phyloP scores from a whole-genome alignment of 148 eudicot genomes.

The Dianthus caryophyllus region DNA sequence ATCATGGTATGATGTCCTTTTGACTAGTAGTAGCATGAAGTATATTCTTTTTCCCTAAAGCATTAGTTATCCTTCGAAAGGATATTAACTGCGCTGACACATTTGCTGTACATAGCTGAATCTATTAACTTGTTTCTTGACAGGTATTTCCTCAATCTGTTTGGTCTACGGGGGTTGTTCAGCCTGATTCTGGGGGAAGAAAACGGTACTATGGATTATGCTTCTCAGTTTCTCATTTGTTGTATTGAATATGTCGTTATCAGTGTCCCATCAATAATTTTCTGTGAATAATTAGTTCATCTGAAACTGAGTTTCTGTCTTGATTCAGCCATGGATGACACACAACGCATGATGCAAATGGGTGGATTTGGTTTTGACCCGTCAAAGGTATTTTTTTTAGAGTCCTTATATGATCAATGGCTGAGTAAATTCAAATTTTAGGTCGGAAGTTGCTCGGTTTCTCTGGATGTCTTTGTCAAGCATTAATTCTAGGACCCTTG shows the following conservation, averaged over 20 bases:
- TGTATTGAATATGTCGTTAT: background rate
- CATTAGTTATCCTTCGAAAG: background rate
- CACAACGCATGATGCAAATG: constrained; percentile 99
- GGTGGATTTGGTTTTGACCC: constrained; percentile 93
- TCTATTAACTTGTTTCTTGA: constrained; percentile 7
- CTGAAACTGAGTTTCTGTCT: constrained; percentile 10
- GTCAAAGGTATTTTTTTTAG: constrained; percentile 40
- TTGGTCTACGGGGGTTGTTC: constrained; percentile 88
- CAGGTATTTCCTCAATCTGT: constrained; percentile 97
- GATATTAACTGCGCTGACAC: background rate
- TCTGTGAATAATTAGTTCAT: background rate
- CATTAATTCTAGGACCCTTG: too few relatives aligned
- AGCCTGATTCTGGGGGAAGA: constrained; percentile 96
- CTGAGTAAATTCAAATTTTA: background rate
- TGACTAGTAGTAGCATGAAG: background rate
- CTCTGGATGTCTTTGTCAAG: background rate
- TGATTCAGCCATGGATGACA: constrained; percentile 81
- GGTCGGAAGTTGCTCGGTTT: background rate
- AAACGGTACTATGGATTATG: constrained; percentile 44
- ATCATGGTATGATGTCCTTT: constrained; percentile 60
- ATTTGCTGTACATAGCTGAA: background rate
- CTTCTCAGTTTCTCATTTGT: constrained; percentile 20
- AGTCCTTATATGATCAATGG: background rate
- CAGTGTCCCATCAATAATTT: background rate
- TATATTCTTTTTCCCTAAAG: background rate